Percentiles rank a stretch among this genome's conserved stretches.
Evolutionary conservation across 2,329 filamentous ascomycete species (phyloP).

Genomic region (Exophiala phaeomuriformis): DNA sequence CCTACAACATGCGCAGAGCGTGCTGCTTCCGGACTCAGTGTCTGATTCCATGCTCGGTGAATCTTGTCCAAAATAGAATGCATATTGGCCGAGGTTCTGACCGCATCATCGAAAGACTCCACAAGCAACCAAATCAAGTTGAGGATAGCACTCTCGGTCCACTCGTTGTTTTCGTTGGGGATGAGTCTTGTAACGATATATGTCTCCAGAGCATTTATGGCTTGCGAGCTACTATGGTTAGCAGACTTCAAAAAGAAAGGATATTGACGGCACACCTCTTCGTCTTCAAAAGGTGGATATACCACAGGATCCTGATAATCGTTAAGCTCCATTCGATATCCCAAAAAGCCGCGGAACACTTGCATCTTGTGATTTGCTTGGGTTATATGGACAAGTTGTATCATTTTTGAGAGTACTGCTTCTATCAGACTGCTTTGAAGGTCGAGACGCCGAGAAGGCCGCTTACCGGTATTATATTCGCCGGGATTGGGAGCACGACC

Average conservation of each 20-base stretch:
- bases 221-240: conserved; percentile 26
- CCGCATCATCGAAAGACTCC: neutral
- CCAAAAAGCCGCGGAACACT: conserved; percentile 9
- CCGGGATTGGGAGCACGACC: conserved; percentile 33
- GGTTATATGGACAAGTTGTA: conserved; percentile 53
- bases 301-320: conserved; percentile 49
- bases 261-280: conserved; percentile 38
- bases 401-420: conserved; percentile 50
- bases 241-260: neutral
- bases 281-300: conserved; percentile 58
- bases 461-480: conserved; percentile 37
- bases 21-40: conserved; percentile 54
- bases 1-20: conserved; percentile 41
- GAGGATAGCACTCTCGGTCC: conserved; percentile 63
- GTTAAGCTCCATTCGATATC: neutral
- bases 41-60: conserved; percentile 38
- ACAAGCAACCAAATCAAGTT: conserved; percentile 58
- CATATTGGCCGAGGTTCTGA: conserved; percentile 25
- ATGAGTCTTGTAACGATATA: conserved; percentile 56
- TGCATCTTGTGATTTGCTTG: conserved; percentile 57
- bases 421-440: conserved; percentile 31
- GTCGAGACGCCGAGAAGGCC: conserved; percentile 15
- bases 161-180: conserved; percentile 44
- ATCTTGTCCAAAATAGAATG: conserved; percentile 43
- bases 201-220: conserved; percentile 51